A percentile compares a stretch with the other conserved stretches of the same genome.
Evolutionary conservation across 768 basidiomycete species (phyloP).

Genomic region (Lepiota brunneoincarnata): DNA sequence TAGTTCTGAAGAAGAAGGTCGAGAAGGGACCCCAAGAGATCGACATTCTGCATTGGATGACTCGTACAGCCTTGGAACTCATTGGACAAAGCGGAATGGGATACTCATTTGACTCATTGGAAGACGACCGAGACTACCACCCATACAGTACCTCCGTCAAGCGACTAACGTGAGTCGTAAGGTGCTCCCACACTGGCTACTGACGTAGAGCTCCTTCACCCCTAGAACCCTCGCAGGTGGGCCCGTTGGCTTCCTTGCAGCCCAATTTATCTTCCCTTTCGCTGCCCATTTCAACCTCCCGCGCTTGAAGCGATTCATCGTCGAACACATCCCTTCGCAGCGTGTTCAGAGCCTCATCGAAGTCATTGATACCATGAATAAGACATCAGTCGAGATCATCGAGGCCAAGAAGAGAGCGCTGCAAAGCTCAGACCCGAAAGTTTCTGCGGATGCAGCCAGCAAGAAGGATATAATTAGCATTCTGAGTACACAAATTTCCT

Average conservation of each 20-base stretch:
- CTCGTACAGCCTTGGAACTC: constrained; percentile 48
- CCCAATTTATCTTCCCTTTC: neutral
- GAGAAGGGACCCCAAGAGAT: constrained; percentile 29
- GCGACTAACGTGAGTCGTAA: constrained; percentile 24
- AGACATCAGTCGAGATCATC: constrained; percentile 33
- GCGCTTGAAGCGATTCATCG: constrained; percentile 7
- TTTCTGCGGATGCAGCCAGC: constrained; percentile 30
- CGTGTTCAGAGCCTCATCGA: constrained; percentile 28
- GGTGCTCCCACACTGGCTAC: neutral
- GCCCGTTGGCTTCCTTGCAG: neutral
- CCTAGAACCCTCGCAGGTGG: neutral
- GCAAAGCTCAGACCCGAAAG: constrained; percentile 28
- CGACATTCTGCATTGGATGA: constrained; percentile 32
- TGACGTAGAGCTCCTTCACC: constrained; percentile 1
- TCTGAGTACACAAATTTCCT: constrained; percentile 29
- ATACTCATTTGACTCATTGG: constrained; percentile 39
- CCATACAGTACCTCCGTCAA: constrained; percentile 28
- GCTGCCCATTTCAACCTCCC: neutral
- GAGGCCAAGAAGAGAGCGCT: constrained; percentile 33
- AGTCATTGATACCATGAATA: constrained; percentile 32
- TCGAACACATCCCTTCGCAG: constrained; percentile 15
- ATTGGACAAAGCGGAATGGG: constrained; percentile 49
- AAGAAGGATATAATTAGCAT: constrained; percentile 44
- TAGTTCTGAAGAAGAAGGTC: constrained; percentile 20
- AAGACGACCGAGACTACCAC: constrained; percentile 22